Evolutionary conservation across 1,284 basidiomycete genomes (phyloP), one percentile per base, ranked within the genome.

Genomic region (Moniliophthora roreri): DNA sequence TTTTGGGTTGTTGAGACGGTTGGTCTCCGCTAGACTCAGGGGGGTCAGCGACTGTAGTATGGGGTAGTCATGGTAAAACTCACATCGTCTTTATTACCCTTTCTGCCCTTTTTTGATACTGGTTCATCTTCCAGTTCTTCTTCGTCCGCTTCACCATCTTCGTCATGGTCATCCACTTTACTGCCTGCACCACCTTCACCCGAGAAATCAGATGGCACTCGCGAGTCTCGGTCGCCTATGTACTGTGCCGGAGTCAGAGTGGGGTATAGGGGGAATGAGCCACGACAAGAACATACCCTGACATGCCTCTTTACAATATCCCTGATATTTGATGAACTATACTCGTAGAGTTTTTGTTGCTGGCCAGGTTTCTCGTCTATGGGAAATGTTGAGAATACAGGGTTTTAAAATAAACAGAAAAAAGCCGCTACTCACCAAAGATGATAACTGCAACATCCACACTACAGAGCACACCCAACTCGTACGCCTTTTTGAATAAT

Each of bases 401-500:
- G 24, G 48, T 51, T 18, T 36, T 39, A 23, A 39, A 34, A n/a
- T n/a, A n/a, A 44, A 53, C 49, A 44, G 51, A 50, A 48, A 48
- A 16, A 39, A 46, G 41, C 48, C 48, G 41, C 44, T 9, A 60
- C 70, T 40, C 53, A 75, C 81, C 81, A 60, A 87, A 86, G 52
- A 87, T 82, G 59, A 88, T 83, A 58, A 88, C 81, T 4, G 83
- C 84, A 38, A 88, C 80, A 58, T 87, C 83, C 53, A 85, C 84
- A 24, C 80, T 81, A 63, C 85, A 87, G 50, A 88, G 71, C 3
- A 87, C 83, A 23, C 84, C 84, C 40, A 87, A 78, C 68, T 87
- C 84, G 67, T 85, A 84, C 2, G 85, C 85, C 65, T 87, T 87
- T 65, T 87, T 87, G 77, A 88, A 86, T 37, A 88, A 73, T 7